phyloP scores from a whole-genome alignment of 228 moss, liverwort and hornwort species.

The Sphagnum magellanicum region DNA sequence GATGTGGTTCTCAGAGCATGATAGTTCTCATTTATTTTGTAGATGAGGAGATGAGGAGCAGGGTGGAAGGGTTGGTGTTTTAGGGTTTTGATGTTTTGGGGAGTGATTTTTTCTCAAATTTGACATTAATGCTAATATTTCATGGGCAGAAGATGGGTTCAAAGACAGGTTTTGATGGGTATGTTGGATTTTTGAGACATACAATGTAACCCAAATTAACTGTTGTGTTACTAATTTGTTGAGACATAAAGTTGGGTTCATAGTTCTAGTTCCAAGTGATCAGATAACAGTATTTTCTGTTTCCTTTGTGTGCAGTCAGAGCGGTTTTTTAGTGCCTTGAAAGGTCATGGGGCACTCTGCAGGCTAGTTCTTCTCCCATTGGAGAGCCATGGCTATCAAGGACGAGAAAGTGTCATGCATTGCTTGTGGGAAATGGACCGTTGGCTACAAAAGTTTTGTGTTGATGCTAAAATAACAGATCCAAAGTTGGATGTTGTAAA shows the following conservation, averaged over 20 bases:
- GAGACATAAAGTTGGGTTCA: too few species aligned
- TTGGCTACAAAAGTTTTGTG: slow-evolving; percentile 84
- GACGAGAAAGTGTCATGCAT: slow-evolving; percentile 93
- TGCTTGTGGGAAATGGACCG: slow-evolving; percentile 99
- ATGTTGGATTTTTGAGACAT: too few species aligned
- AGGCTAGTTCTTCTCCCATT: slow-evolving; percentile 89
- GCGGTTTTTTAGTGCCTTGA: slow-evolving; percentile 87
- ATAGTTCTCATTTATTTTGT: neutral
- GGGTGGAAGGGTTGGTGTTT: neutral
- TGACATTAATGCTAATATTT: too few species aligned
- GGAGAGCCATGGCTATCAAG: slow-evolving; percentile 92
- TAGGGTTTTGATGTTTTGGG: too few species aligned
- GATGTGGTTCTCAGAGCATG: too few species aligned
- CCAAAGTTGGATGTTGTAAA: slow-evolving; percentile 13
- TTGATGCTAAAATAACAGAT: slow-evolving; percentile 34
- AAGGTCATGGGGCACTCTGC: slow-evolving; percentile 85
- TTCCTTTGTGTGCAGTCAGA: slow-evolving; percentile 55
- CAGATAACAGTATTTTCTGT: neutral
- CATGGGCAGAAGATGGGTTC: too few species aligned
- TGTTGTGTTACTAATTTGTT: neutral
- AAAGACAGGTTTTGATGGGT: too few species aligned
- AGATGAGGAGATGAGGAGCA: too few species aligned
- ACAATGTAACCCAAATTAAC: neutral
- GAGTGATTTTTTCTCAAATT: too few species aligned
- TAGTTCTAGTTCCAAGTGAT: neutral